phyloP scores from a whole-genome alignment of 73 alveolate species.

The Paramecium sonneborni region DNA sequence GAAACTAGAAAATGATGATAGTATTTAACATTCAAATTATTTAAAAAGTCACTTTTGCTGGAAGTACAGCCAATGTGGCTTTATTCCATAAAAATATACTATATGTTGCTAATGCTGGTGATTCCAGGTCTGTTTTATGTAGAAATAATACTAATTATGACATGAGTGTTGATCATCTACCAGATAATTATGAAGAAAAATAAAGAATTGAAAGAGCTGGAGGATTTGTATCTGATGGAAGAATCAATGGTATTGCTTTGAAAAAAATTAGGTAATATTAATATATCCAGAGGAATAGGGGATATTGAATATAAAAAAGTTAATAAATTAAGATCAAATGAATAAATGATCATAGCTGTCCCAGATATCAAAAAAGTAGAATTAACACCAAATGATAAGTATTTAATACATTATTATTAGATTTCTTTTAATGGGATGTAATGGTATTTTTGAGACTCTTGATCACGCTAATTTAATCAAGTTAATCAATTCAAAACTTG shows the following conservation, averaged over 20 bases:
- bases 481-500: slow-evolving; percentile 10
- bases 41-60: slow-evolving; percentile 68
- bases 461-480: neutral
- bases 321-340: neutral
- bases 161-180: slow-evolving; percentile 89
- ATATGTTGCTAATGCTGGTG: slow-evolving; percentile 94
- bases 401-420: neutral
- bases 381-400: neutral
- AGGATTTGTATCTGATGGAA: slow-evolving; percentile 79
- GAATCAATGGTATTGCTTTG: slow-evolving; percentile 78
- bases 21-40: neutral
- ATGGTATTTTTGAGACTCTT: slow-evolving; percentile 2
- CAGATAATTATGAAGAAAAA: slow-evolving; percentile 78
- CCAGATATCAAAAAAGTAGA: slow-evolving; percentile 56
- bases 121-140: slow-evolving; percentile 88
- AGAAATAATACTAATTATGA: slow-evolving; percentile 78
- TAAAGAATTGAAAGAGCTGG: slow-evolving; percentile 84
- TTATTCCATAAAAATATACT: slow-evolving; percentile 73
- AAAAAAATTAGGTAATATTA: slow-evolving; percentile 80
- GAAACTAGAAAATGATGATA: neutral
- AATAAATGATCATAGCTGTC: slow-evolving; percentile 50
- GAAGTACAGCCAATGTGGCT: slow-evolving; percentile 89
- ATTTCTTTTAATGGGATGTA: slow-evolving; percentile 41
- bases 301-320: slow-evolving; percentile 87
- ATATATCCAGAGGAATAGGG: slow-evolving; percentile 89